Evolutionary conservation across 163 green algal genomes (phyloP).

Genomic region (Botryococcus braunii): DNA sequence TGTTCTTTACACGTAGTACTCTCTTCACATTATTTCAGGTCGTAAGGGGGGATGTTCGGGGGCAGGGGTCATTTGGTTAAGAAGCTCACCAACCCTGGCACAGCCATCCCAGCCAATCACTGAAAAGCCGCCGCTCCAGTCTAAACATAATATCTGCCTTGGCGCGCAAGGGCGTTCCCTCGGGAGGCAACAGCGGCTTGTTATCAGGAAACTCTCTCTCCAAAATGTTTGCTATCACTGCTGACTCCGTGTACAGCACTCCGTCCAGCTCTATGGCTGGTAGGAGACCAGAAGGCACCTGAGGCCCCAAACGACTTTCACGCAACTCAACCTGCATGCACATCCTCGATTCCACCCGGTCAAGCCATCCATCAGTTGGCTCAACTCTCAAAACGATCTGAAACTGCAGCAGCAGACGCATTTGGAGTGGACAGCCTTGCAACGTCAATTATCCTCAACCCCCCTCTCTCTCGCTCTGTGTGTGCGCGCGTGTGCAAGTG

Average conservation of each 20-base stretch:
- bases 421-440: not conserved
- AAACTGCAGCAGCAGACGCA: not conserved
- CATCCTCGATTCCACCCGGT: no score
- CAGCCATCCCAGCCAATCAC: conserved; percentile 70
- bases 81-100: conserved; percentile 31
- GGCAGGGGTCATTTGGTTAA: no score
- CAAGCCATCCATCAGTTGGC: no score
- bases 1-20: no score
- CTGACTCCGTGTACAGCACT: conserved; percentile 69
- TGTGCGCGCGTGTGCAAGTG: no score
- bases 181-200: conserved; percentile 55
- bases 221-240: conserved; percentile 53
- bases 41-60: no score
- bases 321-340: not conserved
- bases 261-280: conserved; percentile 84
- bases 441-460: not conserved
- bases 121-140: conserved; percentile 67
- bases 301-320: not conserved
- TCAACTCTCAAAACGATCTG: no score
- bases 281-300: conserved; percentile 69
- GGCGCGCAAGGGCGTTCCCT: conserved; percentile 28
- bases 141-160: conserved; percentile 53
- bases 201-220: conserved; percentile 62
- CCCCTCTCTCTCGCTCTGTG: no score
- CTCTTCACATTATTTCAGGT: no score